Percentiles rank a stretch among this genome's conserved stretches.
phyloP scores from a whole-genome alignment of 2,329 filamentous ascomycete species.

The Xylaria sp. region DNA sequence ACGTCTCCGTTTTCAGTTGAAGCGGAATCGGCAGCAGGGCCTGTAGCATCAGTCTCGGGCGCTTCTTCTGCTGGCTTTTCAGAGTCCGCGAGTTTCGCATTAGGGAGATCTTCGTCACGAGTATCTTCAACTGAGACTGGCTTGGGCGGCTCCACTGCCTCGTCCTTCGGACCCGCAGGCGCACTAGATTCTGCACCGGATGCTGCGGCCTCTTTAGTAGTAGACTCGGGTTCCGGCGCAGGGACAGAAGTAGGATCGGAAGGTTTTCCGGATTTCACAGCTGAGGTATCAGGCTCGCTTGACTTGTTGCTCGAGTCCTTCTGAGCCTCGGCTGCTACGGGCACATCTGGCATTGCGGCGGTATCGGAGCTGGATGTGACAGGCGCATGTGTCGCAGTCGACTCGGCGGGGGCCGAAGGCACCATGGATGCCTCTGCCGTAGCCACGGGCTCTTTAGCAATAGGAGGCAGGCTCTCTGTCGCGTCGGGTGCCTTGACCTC shows the following conservation, averaged over 20 bases:
- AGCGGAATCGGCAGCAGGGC: conserved; percentile 31
- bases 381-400: conserved; percentile 25
- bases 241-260: conserved; percentile 34
- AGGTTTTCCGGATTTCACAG: conserved; percentile 42
- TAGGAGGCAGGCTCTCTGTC: conserved; percentile 39
- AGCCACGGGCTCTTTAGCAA: conserved; percentile 40
- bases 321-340: conserved; percentile 33
- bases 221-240: conserved; percentile 22
- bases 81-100: conserved; percentile 30
- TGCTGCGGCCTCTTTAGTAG: conserved; percentile 30
- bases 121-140: conserved; percentile 48
- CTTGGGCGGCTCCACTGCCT: conserved; percentile 42
- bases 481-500: conserved; percentile 40
- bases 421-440: conserved; percentile 39
- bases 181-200: conserved; percentile 34
- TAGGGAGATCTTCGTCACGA: conserved; percentile 43
- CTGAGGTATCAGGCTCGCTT: conserved; percentile 37
- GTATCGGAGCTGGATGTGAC: conserved; percentile 17
- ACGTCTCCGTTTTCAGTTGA: conserved; percentile 33
- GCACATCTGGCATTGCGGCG: conserved; percentile 33
- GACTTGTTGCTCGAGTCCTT: conserved; percentile 41
- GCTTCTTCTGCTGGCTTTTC: conserved; percentile 41
- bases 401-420: conserved; percentile 34
- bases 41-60: conserved; percentile 31
- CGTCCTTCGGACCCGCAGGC: conserved; percentile 37